Evolutionary conservation across 2,329 filamentous ascomycete genomes (phyloP).

Genomic region (Apiospora malaysiana): DNA sequence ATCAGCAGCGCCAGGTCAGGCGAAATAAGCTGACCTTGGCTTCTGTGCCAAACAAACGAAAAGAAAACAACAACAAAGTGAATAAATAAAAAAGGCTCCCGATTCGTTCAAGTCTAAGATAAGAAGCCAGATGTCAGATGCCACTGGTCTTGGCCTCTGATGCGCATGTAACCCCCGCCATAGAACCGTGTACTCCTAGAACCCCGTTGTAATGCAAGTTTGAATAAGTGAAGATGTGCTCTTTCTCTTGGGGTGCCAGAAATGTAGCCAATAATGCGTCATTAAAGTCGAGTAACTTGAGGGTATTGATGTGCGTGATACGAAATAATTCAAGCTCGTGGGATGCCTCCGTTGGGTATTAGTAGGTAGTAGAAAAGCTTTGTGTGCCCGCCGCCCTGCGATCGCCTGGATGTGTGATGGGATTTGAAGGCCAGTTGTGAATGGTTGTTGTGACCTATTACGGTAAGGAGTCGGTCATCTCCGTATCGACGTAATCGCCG

Average conservation of each 20-base stretch:
- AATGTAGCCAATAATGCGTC: slow-evolving; percentile 22
- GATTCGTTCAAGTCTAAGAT: slow-evolving; percentile 1
- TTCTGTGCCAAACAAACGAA: slow-evolving; percentile 6
- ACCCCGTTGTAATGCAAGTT: slow-evolving; percentile 21
- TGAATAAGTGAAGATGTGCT: slow-evolving; percentile 3
- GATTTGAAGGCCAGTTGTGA: neutral
- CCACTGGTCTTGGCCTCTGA: neutral
- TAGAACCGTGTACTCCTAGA: slow-evolving; percentile 21
- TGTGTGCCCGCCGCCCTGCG: slow-evolving; percentile 5
- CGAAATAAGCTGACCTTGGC: neutral
- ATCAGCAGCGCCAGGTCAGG: neutral
- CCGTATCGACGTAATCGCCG: slow-evolving; percentile 40
- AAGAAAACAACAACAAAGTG: neutral
- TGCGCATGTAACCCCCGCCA: neutral
- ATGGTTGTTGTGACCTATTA: neutral
- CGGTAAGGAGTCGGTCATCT: slow-evolving; percentile 28
- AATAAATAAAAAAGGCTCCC: neutral
- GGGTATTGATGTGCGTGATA: slow-evolving; percentile 21
- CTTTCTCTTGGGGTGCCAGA: slow-evolving; percentile 14
- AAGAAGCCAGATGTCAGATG: slow-evolving; percentile 1
- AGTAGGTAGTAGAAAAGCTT: slow-evolving; percentile 15
- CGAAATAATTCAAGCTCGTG: slow-evolving; percentile 10
- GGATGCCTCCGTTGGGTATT: slow-evolving; percentile 20
- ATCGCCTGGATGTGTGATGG: slow-evolving; percentile 18
- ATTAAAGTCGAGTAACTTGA: slow-evolving; percentile 22